Conservation (phyloP, 768 basidiomycete genomes). For the Mrakia hoshinonis region DNA sequence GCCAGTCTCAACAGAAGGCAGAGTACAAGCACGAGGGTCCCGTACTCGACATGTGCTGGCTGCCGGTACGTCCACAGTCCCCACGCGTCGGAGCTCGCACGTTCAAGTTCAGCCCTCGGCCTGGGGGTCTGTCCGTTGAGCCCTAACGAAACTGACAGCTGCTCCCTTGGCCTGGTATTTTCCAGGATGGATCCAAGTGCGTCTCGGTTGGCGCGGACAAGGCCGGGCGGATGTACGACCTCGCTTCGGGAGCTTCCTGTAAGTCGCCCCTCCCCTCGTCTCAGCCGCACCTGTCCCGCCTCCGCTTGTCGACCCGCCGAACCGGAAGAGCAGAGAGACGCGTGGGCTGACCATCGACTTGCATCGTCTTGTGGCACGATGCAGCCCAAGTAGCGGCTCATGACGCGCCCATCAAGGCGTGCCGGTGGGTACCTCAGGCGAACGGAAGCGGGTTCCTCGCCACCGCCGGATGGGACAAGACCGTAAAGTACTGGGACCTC, state of each 20-base stretch:
- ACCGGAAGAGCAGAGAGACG: too few species aligned
- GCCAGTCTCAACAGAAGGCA: conserved; percentile 76
- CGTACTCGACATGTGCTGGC: conserved; percentile 82
- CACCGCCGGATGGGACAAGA: conserved; percentile 98
- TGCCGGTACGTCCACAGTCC: conserved; percentile 53
- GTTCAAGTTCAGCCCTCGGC: background rate
- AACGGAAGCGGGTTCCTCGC: conserved; percentile 56
- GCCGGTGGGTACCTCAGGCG: conserved; percentile 51
- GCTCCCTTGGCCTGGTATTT: background rate
- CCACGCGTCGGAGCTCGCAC: background rate
- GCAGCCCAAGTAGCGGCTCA: conserved; percentile 70
- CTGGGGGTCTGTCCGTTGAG: background rate
- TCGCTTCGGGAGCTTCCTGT: conserved; percentile 65
- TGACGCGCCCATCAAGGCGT: conserved; percentile 76
- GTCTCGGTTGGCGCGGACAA: conserved; percentile 93
- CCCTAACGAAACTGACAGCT: too few species aligned
- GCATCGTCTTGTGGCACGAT: background rate
- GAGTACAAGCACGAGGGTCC: conserved; percentile 87
- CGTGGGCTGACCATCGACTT: background rate
- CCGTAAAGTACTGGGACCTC: conserved; percentile 60
- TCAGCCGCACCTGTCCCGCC: background rate
- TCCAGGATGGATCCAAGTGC: conserved; percentile 77
- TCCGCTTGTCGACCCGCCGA: background rate
- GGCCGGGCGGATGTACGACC: conserved; percentile 82
- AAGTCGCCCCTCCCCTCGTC: background rate